Evolutionary conservation across 2,329 filamentous ascomycete species (phyloP).

Genomic region (Colletotrichum karsti): DNA sequence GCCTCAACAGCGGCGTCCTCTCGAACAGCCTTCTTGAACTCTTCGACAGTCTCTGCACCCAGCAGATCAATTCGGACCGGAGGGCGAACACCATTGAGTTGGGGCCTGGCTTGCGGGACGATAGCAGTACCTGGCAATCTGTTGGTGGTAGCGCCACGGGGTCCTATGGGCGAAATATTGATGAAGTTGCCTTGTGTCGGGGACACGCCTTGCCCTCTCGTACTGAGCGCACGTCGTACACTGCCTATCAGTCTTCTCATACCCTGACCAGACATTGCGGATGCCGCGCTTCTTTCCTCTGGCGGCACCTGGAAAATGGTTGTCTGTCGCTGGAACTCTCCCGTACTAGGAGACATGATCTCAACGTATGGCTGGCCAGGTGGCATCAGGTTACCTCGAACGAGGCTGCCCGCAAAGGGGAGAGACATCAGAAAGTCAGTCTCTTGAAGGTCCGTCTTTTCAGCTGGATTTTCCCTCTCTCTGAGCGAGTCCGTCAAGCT

Average conservation of each 20-base stretch:
- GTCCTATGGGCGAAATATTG: slow-evolving; percentile 58
- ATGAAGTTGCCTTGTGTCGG: slow-evolving; percentile 57
- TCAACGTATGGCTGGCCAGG: slow-evolving; percentile 86
- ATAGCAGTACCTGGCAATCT: slow-evolving; percentile 67
- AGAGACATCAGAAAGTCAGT: slow-evolving; percentile 68
- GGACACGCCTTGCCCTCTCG: slow-evolving; percentile 53
- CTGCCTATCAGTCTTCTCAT: slow-evolving; percentile 89
- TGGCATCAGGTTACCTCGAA: slow-evolving; percentile 85
- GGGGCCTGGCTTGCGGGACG: slow-evolving; percentile 62
- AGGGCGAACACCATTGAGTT: slow-evolving; percentile 52
- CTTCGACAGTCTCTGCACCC: slow-evolving; percentile 79
- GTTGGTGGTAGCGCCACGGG: slow-evolving; percentile 63
- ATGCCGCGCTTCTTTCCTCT: slow-evolving; percentile 47
- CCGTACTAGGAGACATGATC: slow-evolving; percentile 59
- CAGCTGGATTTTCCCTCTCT: slow-evolving; percentile 62
- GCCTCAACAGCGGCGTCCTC: slow-evolving; percentile 64
- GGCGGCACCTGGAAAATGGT: slow-evolving; percentile 57
- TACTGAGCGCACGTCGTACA: slow-evolving; percentile 83
- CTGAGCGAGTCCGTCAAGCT: slow-evolving; percentile 88
- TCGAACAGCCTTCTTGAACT: slow-evolving; percentile 79
- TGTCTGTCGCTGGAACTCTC: slow-evolving; percentile 58
- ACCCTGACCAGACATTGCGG: slow-evolving; percentile 74
- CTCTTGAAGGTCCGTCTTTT: slow-evolving; percentile 59
- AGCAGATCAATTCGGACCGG: slow-evolving; percentile 82
- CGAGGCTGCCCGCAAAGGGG: slow-evolving; percentile 82